Evolutionary conservation across 306 rosid genomes (phyloP).

Genomic region (Acacia confusa): DNA sequence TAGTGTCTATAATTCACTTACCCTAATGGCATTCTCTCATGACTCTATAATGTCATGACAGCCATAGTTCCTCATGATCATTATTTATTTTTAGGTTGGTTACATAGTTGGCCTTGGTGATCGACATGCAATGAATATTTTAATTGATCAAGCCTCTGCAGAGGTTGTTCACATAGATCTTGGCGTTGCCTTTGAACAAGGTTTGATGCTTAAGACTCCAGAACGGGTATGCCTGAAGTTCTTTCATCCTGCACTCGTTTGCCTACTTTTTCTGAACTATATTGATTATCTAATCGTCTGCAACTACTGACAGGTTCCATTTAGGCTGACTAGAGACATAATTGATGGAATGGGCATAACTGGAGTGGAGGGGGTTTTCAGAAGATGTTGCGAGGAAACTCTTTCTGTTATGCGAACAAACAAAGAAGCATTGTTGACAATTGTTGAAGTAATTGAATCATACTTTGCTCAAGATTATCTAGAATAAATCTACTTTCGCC

Average conservation of each 20-base stretch:
- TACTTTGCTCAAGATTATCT: constrained; percentile 13
- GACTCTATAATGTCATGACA: constrained; percentile 14
- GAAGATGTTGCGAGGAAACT: constrained; percentile 97
- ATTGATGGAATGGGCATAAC: constrained; percentile 96
- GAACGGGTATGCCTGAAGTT: constrained; percentile 65
- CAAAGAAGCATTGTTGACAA: constrained; percentile 90
- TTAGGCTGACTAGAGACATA: constrained; percentile 89
- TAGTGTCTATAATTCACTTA: background rate
- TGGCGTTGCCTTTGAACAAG: constrained; percentile 98
- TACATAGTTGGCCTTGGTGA: constrained; percentile 95
- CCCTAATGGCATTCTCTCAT: background rate
- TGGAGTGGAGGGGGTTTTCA: constrained; percentile 94
- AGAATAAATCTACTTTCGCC: constrained; percentile 2
- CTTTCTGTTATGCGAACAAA: constrained; percentile 93
- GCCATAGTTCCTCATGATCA: background rate
- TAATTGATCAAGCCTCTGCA: constrained; percentile 89
- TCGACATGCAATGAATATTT: constrained; percentile 88
- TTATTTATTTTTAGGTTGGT: constrained; percentile 63
- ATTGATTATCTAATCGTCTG: constrained; percentile 21
- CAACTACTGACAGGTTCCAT: constrained; percentile 66
- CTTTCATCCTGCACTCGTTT: constrained; percentile 17
- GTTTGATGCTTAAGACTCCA: constrained; percentile 97
- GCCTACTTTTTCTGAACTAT: constrained; percentile 19
- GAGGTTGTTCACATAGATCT: constrained; percentile 98
- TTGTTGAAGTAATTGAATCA: constrained; percentile 63